A percentile compares a stretch with the other conserved stretches of the same genome.
These are phyloP conservation scores for Gigaspora rosea DNA, from an alignment of 192 early-diverging fungal genomes.

Conservation along the genomic window DNA sequence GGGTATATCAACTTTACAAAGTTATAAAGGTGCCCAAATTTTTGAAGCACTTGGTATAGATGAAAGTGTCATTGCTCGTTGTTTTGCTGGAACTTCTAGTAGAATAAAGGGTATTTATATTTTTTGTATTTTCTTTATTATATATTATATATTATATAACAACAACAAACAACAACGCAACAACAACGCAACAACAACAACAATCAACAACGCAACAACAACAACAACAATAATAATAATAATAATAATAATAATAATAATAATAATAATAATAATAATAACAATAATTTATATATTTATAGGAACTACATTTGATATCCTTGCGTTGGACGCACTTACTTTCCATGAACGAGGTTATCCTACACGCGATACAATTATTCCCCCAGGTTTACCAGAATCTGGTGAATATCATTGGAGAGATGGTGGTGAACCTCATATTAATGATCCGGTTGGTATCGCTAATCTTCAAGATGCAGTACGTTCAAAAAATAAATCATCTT, in stretches of 20 bases:
- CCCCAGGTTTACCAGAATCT: constrained; percentile 82
- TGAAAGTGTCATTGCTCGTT: constrained; percentile 80
- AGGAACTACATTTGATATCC: constrained; percentile 65
- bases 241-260: too few species aligned
- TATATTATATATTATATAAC: not conserved
- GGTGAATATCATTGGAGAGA: constrained; percentile 98
- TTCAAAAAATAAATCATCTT: constrained; percentile 84
- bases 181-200: not conserved
- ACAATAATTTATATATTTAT: not conserved
- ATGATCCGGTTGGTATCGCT: constrained; percentile 85
- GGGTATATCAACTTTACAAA: constrained; percentile 97
- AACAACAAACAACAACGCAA: not conserved
- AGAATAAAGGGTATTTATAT: constrained; percentile 84
- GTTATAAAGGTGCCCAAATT: constrained; percentile 98
- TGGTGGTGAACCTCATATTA: constrained; percentile 90
- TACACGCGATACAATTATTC: constrained; percentile 59
- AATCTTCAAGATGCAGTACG: constrained; percentile 95
- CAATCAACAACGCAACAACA: too few species aligned
- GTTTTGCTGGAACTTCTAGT: constrained; percentile 95
- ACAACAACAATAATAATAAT: too few species aligned
- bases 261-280: too few species aligned
- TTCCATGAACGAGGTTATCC: constrained; percentile 88
- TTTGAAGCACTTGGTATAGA: constrained; percentile 96
- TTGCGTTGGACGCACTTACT: constrained; percentile 86
- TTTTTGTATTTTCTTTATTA: not conserved